phyloP scores from a whole-genome alignment of 2,329 filamentous ascomycete genomes.

The Byssochlamys sp. region DNA sequence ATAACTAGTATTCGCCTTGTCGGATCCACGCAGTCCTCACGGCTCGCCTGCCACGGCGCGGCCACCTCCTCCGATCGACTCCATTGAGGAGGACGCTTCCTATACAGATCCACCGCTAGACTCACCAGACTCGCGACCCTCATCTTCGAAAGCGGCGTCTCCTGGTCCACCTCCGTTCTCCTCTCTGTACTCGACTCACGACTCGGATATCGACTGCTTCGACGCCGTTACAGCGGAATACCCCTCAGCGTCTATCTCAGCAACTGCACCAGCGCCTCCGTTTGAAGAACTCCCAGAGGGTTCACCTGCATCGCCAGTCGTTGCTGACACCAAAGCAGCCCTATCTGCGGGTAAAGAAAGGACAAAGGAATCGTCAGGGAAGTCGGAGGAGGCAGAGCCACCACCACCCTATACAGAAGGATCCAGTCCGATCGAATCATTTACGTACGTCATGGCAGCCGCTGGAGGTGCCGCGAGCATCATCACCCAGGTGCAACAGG shows the following conservation, averaged over 20 bases:
- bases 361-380: conserved; percentile 65
- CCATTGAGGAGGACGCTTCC: conserved; percentile 32
- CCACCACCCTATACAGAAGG: conserved; percentile 94
- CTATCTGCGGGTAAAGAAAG: conserved; percentile 63
- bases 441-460: conserved; percentile 94
- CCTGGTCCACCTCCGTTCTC: conserved; percentile 54
- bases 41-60: conserved; percentile 38
- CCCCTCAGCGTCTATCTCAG: conserved; percentile 38
- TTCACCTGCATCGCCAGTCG: conserved; percentile 39
- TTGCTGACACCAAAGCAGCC: conserved; percentile 72
- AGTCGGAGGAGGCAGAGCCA: conserved; percentile 77
- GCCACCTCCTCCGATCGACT: conserved; percentile 27
- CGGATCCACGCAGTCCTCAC: conserved; percentile 17
- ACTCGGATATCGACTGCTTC: conserved; percentile 27
- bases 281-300: conserved; percentile 40
- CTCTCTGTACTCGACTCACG: conserved; percentile 49
- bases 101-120: conserved; percentile 32
- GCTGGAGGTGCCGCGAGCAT: conserved; percentile 96
- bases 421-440: conserved; percentile 79
- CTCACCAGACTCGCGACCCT: conserved; percentile 30
- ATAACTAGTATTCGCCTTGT: conserved; percentile 20
- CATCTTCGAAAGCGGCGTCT: conserved; percentile 44
- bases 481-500: conserved; percentile 97
- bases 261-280: conserved; percentile 44
- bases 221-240: conserved; percentile 39